Conservation (phyloP, 2,329 filamentous ascomycete species). For the Diaporthe citriasiana region DNA sequence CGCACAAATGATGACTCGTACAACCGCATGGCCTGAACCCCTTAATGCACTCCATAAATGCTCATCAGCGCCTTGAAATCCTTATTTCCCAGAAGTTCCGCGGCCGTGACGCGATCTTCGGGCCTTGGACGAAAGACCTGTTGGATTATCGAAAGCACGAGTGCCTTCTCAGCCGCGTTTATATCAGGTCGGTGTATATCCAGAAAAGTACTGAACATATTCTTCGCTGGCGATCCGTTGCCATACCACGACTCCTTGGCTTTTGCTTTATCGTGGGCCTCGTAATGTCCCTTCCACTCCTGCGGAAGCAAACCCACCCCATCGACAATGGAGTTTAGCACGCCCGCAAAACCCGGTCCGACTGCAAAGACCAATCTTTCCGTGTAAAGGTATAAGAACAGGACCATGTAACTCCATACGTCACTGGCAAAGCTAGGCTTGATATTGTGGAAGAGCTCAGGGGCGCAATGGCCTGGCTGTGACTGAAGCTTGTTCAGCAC, state of each 20-base stretch:
- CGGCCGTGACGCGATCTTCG: neutral
- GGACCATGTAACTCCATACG: neutral
- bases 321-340: neutral
- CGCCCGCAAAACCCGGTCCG: neutral
- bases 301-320: neutral
- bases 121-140: neutral
- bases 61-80: neutral
- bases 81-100: neutral
- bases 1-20: neutral
- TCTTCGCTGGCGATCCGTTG: neutral
- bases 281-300: neutral
- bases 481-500: slow-evolving; percentile 2
- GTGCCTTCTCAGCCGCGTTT: neutral
- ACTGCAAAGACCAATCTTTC: neutral
- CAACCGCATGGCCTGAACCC: too few species aligned
- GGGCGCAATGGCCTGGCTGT: neutral
- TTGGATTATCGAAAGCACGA: neutral
- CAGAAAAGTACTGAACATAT: neutral
- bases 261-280: neutral
- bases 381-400: neutral
- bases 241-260: neutral
- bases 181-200: neutral
- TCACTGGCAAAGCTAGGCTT: neutral
- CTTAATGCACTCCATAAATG: neutral
- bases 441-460: slow-evolving; percentile 1